Evolutionary conservation across 306 rosid genomes (phyloP).

Genomic region (Lithocarpus polystachyus): DNA sequence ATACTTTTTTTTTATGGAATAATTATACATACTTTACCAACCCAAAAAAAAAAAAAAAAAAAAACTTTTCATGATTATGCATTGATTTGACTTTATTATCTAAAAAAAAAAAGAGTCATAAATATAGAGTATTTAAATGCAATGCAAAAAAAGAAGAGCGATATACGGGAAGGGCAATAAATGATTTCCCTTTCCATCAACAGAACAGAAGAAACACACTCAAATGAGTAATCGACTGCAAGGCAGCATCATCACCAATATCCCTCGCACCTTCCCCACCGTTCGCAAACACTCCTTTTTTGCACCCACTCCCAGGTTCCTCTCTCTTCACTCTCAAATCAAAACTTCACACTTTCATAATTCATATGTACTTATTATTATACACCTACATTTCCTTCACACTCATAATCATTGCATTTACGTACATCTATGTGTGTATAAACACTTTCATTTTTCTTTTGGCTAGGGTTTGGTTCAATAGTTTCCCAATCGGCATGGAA

Average conservation of each 20-base stretch:
- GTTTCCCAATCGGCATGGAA: conserved; percentile 41
- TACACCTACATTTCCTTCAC: not conserved
- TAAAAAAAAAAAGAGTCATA: too few species aligned
- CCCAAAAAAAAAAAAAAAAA: too few species aligned
- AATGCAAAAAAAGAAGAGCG: not conserved
- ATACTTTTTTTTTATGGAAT: too few species aligned
- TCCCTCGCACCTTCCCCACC: not conserved
- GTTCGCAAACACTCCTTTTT: conserved; percentile 7
- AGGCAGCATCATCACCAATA: not conserved
- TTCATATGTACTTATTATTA: not conserved
- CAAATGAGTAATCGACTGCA: conserved; percentile 42
- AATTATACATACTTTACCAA: too few species aligned
- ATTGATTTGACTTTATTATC: too few species aligned
- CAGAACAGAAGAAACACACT: not conserved
- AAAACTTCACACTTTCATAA: not conserved
- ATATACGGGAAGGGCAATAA: not conserved
- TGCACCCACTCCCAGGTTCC: not conserved
- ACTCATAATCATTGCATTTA: not conserved
- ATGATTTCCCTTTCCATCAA: not conserved
- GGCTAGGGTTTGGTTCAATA: conserved; percentile 32
- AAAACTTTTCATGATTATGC: too few species aligned
- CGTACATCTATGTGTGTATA: not conserved
- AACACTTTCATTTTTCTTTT: not conserved
- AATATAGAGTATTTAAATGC: too few species aligned
- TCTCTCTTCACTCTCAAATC: conserved; percentile 35